Percentiles rank a stretch among this genome's conserved stretches.
phyloP scores from a whole-genome alignment of 2,329 filamentous ascomycete species.

The Colletotrichum coccodes region DNA sequence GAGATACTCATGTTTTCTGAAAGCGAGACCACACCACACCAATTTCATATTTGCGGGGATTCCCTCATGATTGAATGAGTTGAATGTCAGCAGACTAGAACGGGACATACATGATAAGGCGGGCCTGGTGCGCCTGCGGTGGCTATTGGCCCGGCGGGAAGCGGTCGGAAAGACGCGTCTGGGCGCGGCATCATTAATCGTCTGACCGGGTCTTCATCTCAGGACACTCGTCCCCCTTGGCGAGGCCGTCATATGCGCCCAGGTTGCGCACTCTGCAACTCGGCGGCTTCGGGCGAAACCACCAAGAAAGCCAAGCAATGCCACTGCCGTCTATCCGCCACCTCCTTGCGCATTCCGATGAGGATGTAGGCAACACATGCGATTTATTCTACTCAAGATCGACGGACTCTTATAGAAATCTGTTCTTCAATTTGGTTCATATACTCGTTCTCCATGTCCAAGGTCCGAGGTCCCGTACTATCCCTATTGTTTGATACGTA shows the following conservation, averaged over 20 bases:
- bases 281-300: background rate
- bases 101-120: too few relatives aligned
- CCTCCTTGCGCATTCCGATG: background rate
- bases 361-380: background rate
- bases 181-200: background rate
- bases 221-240: background rate
- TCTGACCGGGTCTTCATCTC: background rate
- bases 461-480: background rate
- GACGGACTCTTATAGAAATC: background rate
- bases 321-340: background rate
- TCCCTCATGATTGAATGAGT: too few relatives aligned
- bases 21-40: too few relatives aligned
- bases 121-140: too few relatives aligned
- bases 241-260: background rate
- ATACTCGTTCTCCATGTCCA: too few relatives aligned
- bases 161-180: too few relatives aligned
- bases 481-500: background rate
- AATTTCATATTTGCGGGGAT: too few relatives aligned
- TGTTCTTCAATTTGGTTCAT: conserved; percentile 4
- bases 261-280: background rate
- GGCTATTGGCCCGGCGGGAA: background rate
- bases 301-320: background rate
- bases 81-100: too few relatives aligned
- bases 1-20: too few relatives aligned
- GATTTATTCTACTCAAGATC: too few relatives aligned